These are phyloP conservation scores for Mycotypha africana DNA, from an alignment of 371 early-diverging fungal species.

Conservation along the genomic window DNA sequence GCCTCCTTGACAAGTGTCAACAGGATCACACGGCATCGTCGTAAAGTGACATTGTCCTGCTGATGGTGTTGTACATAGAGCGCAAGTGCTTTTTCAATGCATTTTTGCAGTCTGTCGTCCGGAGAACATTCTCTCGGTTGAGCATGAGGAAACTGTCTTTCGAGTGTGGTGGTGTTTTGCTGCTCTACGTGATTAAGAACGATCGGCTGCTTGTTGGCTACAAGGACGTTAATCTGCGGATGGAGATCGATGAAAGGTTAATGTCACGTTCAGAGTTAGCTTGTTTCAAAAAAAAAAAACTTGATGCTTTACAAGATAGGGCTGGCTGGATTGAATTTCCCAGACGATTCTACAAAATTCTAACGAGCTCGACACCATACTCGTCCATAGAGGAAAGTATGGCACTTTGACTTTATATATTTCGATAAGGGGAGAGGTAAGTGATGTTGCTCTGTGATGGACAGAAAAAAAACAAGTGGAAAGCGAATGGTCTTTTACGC, in stretches of 20 bases:
- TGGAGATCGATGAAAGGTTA: no score
- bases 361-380: constrained; percentile 27
- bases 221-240: constrained; percentile 14
- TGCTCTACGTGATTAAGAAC: constrained; percentile 5
- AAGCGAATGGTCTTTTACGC: constrained; percentile 6
- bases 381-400: constrained; percentile 28
- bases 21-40: constrained; percentile 17
- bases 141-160: constrained; percentile 12
- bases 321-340: constrained; percentile 8
- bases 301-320: constrained; percentile 7
- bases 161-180: constrained; percentile 3
- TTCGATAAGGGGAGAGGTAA: neutral
- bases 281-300: no score
- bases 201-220: constrained; percentile 8
- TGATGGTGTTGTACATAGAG: neutral
- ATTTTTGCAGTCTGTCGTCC: constrained; percentile 9
- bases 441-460: no score
- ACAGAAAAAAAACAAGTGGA: no score
- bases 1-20: constrained; percentile 9
- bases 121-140: constrained; percentile 14
- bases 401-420: constrained; percentile 4
- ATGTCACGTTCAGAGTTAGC: neutral
- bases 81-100: constrained; percentile 5
- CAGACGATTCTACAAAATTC: constrained; percentile 31
- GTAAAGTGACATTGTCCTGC: neutral